Percentiles rank a stretch among this genome's conserved stretches.
Conservation (phyloP, 1,284 basidiomycete species). For the Rhodotorula sp. region DNA sequence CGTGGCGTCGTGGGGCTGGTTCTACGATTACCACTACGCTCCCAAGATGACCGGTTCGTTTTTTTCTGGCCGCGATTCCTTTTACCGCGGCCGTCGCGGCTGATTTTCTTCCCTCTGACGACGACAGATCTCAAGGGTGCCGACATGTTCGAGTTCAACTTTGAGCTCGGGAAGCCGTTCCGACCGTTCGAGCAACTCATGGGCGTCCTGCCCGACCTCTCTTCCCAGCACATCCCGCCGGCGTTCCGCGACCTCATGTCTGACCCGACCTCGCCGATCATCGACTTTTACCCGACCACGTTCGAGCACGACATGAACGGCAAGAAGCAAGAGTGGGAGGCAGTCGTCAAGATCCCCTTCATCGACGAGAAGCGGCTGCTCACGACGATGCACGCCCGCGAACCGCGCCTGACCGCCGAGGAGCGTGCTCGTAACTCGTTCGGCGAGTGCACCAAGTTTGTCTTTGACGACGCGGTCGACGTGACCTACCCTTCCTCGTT, state of each 20-base stretch:
- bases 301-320: slow-evolving; percentile 96
- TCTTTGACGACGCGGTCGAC: slow-evolving; percentile 58
- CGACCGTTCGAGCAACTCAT: slow-evolving; percentile 94
- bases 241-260: slow-evolving; percentile 92
- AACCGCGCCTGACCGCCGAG: slow-evolving; percentile 71
- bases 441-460: slow-evolving; percentile 77
- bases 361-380: slow-evolving; percentile 82
- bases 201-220: slow-evolving; percentile 92
- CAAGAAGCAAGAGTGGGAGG: slow-evolving; percentile 99
- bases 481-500: slow-evolving; percentile 83
- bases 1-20: slow-evolving; percentile 97
- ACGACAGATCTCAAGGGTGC: slow-evolving; percentile 71
- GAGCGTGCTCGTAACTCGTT: slow-evolving; percentile 75
- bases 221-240: slow-evolving; percentile 77
- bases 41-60: slow-evolving; percentile 81
- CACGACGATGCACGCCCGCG: slow-evolving; percentile 76
- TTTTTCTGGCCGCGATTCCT: neutral
- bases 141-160: slow-evolving; percentile 75
- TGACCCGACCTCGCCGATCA: slow-evolving; percentile 77
- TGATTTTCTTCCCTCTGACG: neutral
- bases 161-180: slow-evolving; percentile 85
- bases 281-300: slow-evolving; percentile 88
- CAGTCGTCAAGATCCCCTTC: slow-evolving; percentile 97
- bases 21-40: slow-evolving; percentile 97
- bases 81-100: neutral